Conservation (phyloP, 148 eudicot genomes). For the Mesembryanthemum crystallinum region DNA sequence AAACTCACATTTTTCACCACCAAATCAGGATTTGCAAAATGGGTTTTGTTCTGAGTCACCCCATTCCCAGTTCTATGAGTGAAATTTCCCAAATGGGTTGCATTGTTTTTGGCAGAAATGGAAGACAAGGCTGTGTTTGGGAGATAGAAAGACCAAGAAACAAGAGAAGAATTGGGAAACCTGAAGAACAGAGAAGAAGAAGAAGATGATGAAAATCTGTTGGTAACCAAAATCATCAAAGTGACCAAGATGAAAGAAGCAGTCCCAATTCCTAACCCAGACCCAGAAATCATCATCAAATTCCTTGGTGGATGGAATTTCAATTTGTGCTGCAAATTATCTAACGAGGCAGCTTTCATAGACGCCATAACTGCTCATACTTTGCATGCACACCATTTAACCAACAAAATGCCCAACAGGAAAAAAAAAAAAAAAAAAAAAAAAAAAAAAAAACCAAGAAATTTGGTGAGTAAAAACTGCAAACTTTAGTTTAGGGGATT, state of each 20-base stretch:
- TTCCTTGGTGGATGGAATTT: slow-evolving; percentile 20
- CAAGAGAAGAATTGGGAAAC: slow-evolving; percentile 13
- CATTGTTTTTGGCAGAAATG: not conserved
- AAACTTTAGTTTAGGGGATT: not conserved
- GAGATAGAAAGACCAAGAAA: slow-evolving; percentile 18
- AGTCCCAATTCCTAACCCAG: slow-evolving; percentile 37
- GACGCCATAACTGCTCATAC: slow-evolving; percentile 25
- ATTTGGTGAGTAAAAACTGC: not conserved
- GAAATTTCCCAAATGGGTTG: slow-evolving; percentile 10
- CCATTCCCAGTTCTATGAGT: not conserved
- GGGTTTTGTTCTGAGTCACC: slow-evolving; percentile 31
- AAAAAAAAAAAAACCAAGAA: not conserved
- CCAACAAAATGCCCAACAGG: slow-evolving; percentile 2
- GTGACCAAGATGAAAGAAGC: slow-evolving; percentile 41
- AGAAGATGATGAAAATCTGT: not conserved
- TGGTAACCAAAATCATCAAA: slow-evolving; percentile 30
- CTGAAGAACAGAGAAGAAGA: not conserved
- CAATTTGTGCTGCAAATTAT: slow-evolving; percentile 25
- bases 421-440: not conserved
- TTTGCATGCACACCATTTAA: slow-evolving; percentile 19
- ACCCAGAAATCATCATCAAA: slow-evolving; percentile 47
- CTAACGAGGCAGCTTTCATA: slow-evolving; percentile 8
- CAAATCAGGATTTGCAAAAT: slow-evolving; percentile 29
- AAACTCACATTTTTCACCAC: slow-evolving; percentile 38
- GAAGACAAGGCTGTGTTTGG: slow-evolving; percentile 18